Evolutionary conservation across 257 asterid genomes (phyloP).

Genomic region (Paraleonurus japonicus): DNA sequence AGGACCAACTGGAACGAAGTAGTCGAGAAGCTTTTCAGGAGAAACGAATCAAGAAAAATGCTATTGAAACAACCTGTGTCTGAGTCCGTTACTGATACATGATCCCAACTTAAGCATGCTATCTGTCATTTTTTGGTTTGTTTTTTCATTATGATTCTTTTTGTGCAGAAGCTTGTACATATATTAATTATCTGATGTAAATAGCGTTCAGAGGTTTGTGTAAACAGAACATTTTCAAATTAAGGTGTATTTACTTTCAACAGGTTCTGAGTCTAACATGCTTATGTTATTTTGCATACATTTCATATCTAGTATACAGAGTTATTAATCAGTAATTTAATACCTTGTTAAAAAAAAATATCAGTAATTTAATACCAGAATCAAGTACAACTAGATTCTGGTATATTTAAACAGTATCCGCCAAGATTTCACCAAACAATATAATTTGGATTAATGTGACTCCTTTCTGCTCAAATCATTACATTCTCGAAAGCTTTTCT

Average conservation of each 20-base stretch:
- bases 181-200: constrained; percentile 5
- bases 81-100: constrained; percentile 17
- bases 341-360: too few relatives aligned
- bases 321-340: too few relatives aligned
- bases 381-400: background rate
- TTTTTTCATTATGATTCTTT: background rate
- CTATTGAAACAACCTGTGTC: constrained; percentile 37
- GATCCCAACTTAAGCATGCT: constrained; percentile 6
- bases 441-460: background rate
- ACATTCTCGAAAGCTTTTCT: constrained; percentile 23
- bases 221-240: constrained; percentile 3
- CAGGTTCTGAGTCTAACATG: background rate
- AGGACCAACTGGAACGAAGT: constrained; percentile 73
- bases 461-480: background rate
- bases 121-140: background rate
- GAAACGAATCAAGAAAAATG: constrained; percentile 47
- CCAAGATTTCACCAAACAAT: background rate
- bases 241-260: background rate
- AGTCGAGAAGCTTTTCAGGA: constrained; percentile 57
- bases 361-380: background rate
- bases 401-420: background rate
- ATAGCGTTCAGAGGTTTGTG: constrained; percentile 1
- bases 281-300: background rate
- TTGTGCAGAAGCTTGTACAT: background rate
- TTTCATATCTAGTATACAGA: background rate